Conservation (phyloP, 495 filamentous ascomycete species). For the Penicillium paxilli region DNA sequence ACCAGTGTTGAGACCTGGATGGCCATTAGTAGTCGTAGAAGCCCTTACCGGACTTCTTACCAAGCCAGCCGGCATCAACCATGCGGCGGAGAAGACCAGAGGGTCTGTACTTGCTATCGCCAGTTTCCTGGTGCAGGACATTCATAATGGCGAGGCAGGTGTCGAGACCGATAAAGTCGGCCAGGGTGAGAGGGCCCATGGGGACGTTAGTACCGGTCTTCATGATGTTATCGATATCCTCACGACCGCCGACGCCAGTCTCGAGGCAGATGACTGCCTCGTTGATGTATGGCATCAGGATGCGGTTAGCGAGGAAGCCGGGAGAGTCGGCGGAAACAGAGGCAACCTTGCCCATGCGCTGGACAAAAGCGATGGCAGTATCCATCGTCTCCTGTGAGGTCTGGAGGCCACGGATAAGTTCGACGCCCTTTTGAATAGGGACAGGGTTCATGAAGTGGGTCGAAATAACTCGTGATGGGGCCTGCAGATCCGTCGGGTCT, state of each 20-base stretch:
- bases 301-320: conserved; percentile 94
- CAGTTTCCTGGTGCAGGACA: conserved; percentile 87
- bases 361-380: conserved; percentile 82
- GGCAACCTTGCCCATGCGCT: conserved; percentile 89
- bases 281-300: conserved; percentile 99
- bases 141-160: conserved; percentile 98
- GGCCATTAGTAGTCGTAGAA: conserved; percentile 78
- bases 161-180: conserved; percentile 97
- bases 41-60: conserved; percentile 95
- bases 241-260: conserved; percentile 81
- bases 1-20: neutral
- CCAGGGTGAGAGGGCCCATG: conserved; percentile 92
- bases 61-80: conserved; percentile 97
- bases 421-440: conserved; percentile 93
- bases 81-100: conserved; percentile 84
- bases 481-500: conserved; percentile 75
- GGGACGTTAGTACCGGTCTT: conserved; percentile 98
- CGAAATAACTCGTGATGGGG: conserved; percentile 83
- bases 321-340: conserved; percentile 85
- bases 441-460: conserved; percentile 99
- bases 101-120: conserved; percentile 93
- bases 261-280: conserved; percentile 97
- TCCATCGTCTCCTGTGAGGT: conserved; percentile 80
- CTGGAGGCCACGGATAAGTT: conserved; percentile 93
- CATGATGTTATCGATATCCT: conserved; percentile 97